Evolutionary conservation across 352 stramenopile species (phyloP), one percentile per base, ranked within the genome.

Genomic region (Plasmopara viticola): DNA sequence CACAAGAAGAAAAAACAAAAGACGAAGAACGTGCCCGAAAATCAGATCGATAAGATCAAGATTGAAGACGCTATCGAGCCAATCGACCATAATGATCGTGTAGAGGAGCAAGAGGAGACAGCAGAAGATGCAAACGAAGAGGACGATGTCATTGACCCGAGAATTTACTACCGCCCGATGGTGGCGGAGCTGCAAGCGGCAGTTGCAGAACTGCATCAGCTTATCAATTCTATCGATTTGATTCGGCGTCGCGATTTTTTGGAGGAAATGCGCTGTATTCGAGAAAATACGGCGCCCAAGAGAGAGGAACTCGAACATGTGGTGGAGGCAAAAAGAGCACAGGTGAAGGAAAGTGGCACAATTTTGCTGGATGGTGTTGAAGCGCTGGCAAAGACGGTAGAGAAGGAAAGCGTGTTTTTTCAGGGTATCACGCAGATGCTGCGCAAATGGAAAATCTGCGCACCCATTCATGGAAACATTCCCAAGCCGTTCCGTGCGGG

Each of bases 171-270:
- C 54, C 75, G 72, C 1, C 80, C 84, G 8, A 91, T 94, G 76
- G 84, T 94, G 48, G 45, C 65, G 5, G 84, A 94, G 59, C 71
- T 94, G 2, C 84, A 94, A 53, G 73, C 70, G 0, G 80, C 81
- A 25, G 70, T 88, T 29, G 79, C 82, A 9, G 84, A 92, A 44
- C 64, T 92, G 28, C 79, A 92, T 49, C 81, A 94, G 57, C 62
- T 94, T 10, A 90, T 94, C 51, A 92, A 92, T 62, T 89, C 84
- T 15, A 90, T 94, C 44, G 84, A 94, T 52, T 56, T 94, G 38
- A 88, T 94, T 33, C 74, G 80, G 5, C 66, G 74, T 44, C 79
- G 72, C 9, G 78, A 90, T 40, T 94, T 85, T 47, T 51, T 94
- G 41, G 81, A 94, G 56, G 84, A 94, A 34, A 89, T 91, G 76